Conservation (phyloP, 75 land plant genomes). For the Chamaecyparis obtusa region DNA sequence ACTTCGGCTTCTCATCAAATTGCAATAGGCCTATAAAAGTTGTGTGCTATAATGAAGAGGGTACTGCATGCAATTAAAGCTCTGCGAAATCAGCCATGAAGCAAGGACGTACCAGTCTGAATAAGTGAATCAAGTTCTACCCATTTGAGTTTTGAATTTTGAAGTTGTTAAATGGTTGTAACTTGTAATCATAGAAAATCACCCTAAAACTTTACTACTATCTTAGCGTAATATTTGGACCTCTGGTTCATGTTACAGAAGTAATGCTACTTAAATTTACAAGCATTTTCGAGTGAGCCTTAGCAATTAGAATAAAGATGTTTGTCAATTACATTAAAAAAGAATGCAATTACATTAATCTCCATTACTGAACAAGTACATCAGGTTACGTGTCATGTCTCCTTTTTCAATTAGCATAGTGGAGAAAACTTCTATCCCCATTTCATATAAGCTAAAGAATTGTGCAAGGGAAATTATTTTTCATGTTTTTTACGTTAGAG, state of each 20-base stretch:
- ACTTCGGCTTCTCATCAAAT: not conserved
- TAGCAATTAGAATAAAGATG: not conserved
- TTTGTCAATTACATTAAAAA: not conserved
- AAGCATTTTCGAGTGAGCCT: not conserved
- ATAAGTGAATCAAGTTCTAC: not conserved
- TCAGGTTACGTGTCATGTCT: not conserved
- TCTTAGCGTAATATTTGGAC: not conserved
- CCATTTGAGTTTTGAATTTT: not conserved
- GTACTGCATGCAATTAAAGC: not conserved
- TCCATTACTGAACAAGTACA: not conserved
- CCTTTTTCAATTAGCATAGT: no score
- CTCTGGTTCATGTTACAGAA: not conserved
- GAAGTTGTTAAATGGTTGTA: not conserved
- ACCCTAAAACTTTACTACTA: not conserved
- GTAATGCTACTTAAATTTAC: not conserved
- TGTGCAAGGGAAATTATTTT: no score
- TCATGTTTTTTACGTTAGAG: no score
- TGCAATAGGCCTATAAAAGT: not conserved
- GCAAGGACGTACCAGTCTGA: not conserved
- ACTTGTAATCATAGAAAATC: not conserved
- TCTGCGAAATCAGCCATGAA: not conserved
- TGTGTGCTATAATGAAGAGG: not conserved
- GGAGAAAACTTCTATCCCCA: no score
- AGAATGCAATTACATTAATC: not conserved
- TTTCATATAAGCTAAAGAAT: no score